Conservation (phyloP, 2,329 filamentous ascomycete species). For the Arthrobotrys conoides region DNA sequence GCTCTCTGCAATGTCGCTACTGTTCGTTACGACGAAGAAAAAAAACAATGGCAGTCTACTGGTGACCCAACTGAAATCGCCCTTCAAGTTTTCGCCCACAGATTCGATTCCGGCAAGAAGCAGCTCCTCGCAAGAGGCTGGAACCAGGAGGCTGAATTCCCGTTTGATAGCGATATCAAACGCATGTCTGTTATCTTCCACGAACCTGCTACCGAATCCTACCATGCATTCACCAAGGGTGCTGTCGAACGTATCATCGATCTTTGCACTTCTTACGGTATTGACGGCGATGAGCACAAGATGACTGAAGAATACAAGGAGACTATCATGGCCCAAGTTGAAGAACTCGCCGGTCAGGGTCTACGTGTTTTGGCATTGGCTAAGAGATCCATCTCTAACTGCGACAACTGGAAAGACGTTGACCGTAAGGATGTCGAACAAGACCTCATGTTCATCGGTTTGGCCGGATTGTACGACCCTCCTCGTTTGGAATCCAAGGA, state of each 20-base stretch:
- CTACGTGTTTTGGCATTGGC: conserved; percentile 78
- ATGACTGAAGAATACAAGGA: conserved; percentile 68
- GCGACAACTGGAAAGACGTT: conserved; percentile 68
- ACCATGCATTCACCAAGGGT: conserved; percentile 73
- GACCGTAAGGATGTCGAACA: conserved; percentile 77
- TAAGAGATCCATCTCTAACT: conserved; percentile 64
- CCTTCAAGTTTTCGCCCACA: conserved; percentile 80
- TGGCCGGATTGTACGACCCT: conserved; percentile 88
- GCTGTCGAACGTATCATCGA: conserved; percentile 79
- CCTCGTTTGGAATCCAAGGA: conserved; percentile 83
- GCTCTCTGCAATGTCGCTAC: conserved; percentile 76
- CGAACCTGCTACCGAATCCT: conserved; percentile 32
- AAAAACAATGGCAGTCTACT: conserved; percentile 72
- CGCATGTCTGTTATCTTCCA: conserved; percentile 66
- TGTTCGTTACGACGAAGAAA: conserved; percentile 70
- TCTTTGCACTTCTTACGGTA: conserved; percentile 73
- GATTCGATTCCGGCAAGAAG: conserved; percentile 76
- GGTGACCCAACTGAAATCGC: conserved; percentile 77
- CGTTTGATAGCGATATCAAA: conserved; percentile 81
- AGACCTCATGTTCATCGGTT: conserved; percentile 80
- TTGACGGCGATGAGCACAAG: conserved; percentile 66
- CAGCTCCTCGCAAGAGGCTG: conserved; percentile 70
- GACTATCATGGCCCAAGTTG: conserved; percentile 78
- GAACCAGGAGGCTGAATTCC: conserved; percentile 77
- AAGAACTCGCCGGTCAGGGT: conserved; percentile 76